Conservation (phyloP, 306 rosid genomes). For the Trifolium subterraneum region DNA sequence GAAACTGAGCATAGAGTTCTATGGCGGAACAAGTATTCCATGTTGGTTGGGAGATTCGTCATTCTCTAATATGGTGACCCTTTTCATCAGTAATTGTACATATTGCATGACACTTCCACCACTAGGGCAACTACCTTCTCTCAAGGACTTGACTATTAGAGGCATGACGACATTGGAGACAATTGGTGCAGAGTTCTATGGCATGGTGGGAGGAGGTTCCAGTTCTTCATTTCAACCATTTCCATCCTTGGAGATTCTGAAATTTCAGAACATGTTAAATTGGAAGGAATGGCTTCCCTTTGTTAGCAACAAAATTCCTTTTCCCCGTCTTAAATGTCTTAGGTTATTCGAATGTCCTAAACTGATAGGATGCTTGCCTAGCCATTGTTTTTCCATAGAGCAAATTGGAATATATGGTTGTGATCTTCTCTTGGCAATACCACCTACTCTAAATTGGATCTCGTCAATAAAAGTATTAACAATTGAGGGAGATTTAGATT, state of each 20-base stretch:
- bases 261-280: background rate
- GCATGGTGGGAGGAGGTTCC: background rate
- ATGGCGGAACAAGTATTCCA: conserved; percentile 13
- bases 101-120: background rate
- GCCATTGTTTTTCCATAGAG: background rate
- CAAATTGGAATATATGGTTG: background rate
- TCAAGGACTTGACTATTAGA: background rate
- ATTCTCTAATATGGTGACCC: background rate
- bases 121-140: conserved; percentile 17
- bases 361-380: conserved; percentile 1
- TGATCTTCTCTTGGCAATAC: background rate
- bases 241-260: background rate
- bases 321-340: conserved; percentile 4
- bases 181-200: conserved; percentile 22
- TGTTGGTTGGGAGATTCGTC: conserved; percentile 13
- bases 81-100: background rate
- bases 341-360: background rate
- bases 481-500: background rate
- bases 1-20: background rate
- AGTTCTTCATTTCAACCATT: conserved; percentile 11
- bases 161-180: background rate
- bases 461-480: background rate
- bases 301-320: background rate
- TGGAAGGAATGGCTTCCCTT: conserved; percentile 31
- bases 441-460: background rate